phyloP scores from a whole-genome alignment of 176 grass and related monocot genomes.

The Ananas comosus region DNA sequence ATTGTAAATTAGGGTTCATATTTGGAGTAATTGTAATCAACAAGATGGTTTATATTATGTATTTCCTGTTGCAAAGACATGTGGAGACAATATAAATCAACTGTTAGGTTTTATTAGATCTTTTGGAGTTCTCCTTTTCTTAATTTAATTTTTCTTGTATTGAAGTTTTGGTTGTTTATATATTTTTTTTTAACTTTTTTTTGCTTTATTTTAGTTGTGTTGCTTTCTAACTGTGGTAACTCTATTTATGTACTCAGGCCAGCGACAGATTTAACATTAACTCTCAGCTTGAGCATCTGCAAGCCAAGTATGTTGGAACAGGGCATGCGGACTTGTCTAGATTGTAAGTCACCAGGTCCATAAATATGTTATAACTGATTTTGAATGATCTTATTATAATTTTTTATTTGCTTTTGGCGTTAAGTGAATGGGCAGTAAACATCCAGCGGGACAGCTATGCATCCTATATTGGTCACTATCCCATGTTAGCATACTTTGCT shows the following conservation, averaged over 20 bases:
- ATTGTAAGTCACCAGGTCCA: slow-evolving; percentile 46
- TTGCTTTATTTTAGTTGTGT: too few relatives aligned
- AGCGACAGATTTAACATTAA: slow-evolving; percentile 97
- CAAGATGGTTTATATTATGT: too few relatives aligned
- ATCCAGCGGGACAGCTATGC: slow-evolving; percentile 90
- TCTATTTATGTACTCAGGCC: slow-evolving; percentile 28
- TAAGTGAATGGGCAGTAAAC: slow-evolving; percentile 96
- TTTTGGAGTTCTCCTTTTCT: too few relatives aligned
- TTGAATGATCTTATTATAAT: background rate
- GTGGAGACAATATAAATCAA: too few relatives aligned
- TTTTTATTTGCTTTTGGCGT: background rate
- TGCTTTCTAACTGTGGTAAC: too few relatives aligned
- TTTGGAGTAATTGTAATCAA: too few relatives aligned
- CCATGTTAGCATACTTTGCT: slow-evolving; percentile 74
- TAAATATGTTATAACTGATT: background rate
- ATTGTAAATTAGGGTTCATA: too few relatives aligned
- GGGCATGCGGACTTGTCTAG: slow-evolving; percentile 79
- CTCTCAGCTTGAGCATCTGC: slow-evolving; percentile 97
- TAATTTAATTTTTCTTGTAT: too few relatives aligned
- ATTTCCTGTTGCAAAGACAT: too few relatives aligned
- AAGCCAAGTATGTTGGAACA: slow-evolving; percentile 95
- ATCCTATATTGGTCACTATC: slow-evolving; percentile 87
- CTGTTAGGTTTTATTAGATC: too few relatives aligned
- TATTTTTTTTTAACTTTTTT: too few relatives aligned
- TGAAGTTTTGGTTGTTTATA: too few relatives aligned